phyloP scores from a whole-genome alignment of 805 yeast genomes.

The Candida yuanshanica region DNA sequence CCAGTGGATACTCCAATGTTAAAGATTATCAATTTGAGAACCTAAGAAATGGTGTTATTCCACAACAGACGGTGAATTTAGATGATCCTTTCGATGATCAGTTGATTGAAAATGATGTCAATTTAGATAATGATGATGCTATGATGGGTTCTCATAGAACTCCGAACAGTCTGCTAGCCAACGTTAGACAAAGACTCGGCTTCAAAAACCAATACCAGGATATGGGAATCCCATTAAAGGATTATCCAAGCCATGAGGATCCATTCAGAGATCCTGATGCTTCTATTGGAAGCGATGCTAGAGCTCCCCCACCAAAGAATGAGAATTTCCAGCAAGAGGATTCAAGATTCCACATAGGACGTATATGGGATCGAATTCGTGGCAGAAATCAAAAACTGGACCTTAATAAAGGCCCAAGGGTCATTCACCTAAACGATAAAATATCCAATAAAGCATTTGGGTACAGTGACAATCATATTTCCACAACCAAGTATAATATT shows the following conservation, averaged over 20 bases:
- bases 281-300: constrained; percentile 10
- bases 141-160: constrained; percentile 7
- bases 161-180: constrained; percentile 15
- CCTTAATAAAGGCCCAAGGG: constrained; percentile 44
- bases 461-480: constrained; percentile 77
- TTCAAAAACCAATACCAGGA: constrained; percentile 19
- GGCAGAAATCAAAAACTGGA: constrained; percentile 15
- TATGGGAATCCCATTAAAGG: constrained; percentile 22
- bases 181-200: constrained; percentile 19
- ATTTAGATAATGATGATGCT: constrained; percentile 19
- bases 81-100: constrained; percentile 28
- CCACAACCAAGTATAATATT: constrained; percentile 90
- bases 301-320: constrained; percentile 5
- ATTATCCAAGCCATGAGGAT: constrained; percentile 12
- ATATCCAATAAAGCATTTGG: constrained; percentile 47
- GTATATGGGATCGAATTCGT: constrained; percentile 32
- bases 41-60: constrained; percentile 23
- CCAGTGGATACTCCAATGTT: constrained; percentile 14
- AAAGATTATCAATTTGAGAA: constrained; percentile 14
- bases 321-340: constrained; percentile 22
- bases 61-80: constrained; percentile 30
- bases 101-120: constrained; percentile 32
- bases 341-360: constrained; percentile 32
- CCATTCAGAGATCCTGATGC: constrained; percentile 23
- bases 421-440: constrained; percentile 63